Percentiles rank a stretch among this genome's conserved stretches.
These are phyloP conservation scores for Penicillium ochrochloron DNA, from an alignment of 495 filamentous ascomycete species.

Conservation along the genomic window DNA sequence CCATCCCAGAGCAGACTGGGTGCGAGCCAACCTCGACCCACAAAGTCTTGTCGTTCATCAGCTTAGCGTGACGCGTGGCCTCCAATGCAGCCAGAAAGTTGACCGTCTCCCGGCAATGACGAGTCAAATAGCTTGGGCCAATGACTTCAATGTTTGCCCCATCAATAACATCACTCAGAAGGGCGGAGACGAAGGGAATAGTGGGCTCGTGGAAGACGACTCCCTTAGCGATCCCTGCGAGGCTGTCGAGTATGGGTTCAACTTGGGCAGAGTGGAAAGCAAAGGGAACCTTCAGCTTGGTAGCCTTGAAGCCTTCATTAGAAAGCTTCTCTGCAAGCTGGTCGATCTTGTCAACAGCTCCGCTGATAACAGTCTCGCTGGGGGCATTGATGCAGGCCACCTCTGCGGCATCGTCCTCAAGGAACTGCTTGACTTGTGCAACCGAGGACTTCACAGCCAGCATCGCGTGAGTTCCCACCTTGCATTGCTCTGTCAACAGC, in stretches of 20 bases:
- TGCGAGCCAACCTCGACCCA: slow-evolving; percentile 73
- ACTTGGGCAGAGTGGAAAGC: slow-evolving; percentile 85
- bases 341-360: slow-evolving; percentile 52
- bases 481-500: slow-evolving; percentile 74
- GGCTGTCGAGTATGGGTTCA: slow-evolving; percentile 72
- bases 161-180: slow-evolving; percentile 62
- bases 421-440: slow-evolving; percentile 35
- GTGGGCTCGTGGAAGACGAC: slow-evolving; percentile 63
- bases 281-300: slow-evolving; percentile 71
- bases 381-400: slow-evolving; percentile 60
- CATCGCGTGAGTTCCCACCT: slow-evolving; percentile 68
- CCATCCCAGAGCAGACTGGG: slow-evolving; percentile 68
- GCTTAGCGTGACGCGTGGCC: slow-evolving; percentile 52
- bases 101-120: slow-evolving; percentile 73
- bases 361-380: slow-evolving; percentile 56
- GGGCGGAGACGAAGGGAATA: slow-evolving; percentile 75
- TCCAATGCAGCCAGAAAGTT: slow-evolving; percentile 70
- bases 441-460: slow-evolving; percentile 51
- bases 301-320: slow-evolving; percentile 64
- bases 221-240: slow-evolving; percentile 60
- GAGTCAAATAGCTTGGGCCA: slow-evolving; percentile 61
- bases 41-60: slow-evolving; percentile 49
- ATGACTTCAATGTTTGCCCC: slow-evolving; percentile 57
- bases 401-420: slow-evolving; percentile 40
- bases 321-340: slow-evolving; percentile 61